phyloP scores from a whole-genome alignment of 2,329 filamentous ascomycete species.

The Ceratocystis diversiconidia region DNA sequence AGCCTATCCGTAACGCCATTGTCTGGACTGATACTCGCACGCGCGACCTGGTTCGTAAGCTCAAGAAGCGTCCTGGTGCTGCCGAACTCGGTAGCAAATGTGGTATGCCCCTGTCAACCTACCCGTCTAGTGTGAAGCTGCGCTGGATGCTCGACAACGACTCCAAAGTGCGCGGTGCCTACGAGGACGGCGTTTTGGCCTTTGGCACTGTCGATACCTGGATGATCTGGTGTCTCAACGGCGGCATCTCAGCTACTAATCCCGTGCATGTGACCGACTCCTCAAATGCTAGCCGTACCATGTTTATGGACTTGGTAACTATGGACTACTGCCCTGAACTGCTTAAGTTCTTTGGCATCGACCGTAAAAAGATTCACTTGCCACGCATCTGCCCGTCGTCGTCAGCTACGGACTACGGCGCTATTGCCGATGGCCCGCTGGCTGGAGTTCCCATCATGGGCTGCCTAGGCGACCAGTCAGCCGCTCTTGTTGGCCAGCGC shows the following conservation, averaged over 20 bases:
- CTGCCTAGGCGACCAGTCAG: slow-evolving; percentile 75
- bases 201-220: slow-evolving; percentile 85
- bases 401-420: slow-evolving; percentile 57
- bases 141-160: slow-evolving; percentile 67
- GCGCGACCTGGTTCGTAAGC: slow-evolving; percentile 54
- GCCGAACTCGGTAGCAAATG: slow-evolving; percentile 57
- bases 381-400: slow-evolving; percentile 78
- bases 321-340: slow-evolving; percentile 66
- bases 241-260: slow-evolving; percentile 41
- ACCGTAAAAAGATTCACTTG: slow-evolving; percentile 51
- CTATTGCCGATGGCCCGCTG: slow-evolving; percentile 48
- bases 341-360: slow-evolving; percentile 64
- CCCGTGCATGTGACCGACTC: slow-evolving; percentile 69
- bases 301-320: slow-evolving; percentile 84
- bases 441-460: slow-evolving; percentile 63
- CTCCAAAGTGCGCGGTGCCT: slow-evolving; percentile 53
- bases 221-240: slow-evolving; percentile 75
- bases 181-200: slow-evolving; percentile 59
- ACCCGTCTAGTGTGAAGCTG: slow-evolving; percentile 75
- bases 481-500: slow-evolving; percentile 72
- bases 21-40: slow-evolving; percentile 86
- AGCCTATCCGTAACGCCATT: slow-evolving; percentile 70
- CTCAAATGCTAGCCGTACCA: slow-evolving; percentile 78
- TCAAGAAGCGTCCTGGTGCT: slow-evolving; percentile 53
- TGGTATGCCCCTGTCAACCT: slow-evolving; percentile 74